Conservation (phyloP, 352 stramenopile genomes). For the Globisporangium sylvaticum region DNA sequence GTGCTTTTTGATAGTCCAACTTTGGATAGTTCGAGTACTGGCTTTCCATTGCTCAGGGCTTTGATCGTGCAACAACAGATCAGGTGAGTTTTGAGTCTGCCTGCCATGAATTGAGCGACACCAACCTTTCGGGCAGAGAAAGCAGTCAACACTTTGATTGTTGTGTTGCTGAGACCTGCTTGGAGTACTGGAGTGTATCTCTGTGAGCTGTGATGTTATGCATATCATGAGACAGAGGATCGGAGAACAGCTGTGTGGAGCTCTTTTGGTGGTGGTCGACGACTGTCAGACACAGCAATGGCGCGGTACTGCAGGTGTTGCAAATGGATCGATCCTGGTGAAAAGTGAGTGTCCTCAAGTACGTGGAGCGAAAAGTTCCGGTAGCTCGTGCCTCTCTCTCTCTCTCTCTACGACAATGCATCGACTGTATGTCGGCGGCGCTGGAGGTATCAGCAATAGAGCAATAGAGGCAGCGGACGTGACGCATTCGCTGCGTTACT, state of each 20-base stretch:
- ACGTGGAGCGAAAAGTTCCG: background rate
- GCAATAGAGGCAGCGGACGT: background rate
- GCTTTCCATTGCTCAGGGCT: background rate
- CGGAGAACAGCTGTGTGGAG: background rate
- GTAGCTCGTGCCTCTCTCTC: background rate
- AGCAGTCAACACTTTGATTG: too few relatives aligned
- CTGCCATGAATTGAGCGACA: background rate
- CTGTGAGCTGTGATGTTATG: too few relatives aligned
- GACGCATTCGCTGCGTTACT: background rate
- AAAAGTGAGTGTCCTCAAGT: background rate
- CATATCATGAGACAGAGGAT: background rate
- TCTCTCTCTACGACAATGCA: background rate
- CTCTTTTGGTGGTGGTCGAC: background rate
- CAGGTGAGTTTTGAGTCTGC: background rate
- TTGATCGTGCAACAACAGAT: background rate
- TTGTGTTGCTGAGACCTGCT: too few relatives aligned
- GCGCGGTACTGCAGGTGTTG: background rate
- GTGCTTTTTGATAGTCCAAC: background rate
- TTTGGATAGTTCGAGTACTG: constrained; percentile 6
- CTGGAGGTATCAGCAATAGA: background rate
- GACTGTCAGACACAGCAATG: background rate
- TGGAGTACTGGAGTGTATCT: too few relatives aligned
- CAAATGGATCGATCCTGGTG: background rate
- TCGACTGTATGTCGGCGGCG: background rate
- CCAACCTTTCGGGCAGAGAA: too few relatives aligned